Conservation (phyloP, 1,139 yeast species). For the Candida sojae region DNA sequence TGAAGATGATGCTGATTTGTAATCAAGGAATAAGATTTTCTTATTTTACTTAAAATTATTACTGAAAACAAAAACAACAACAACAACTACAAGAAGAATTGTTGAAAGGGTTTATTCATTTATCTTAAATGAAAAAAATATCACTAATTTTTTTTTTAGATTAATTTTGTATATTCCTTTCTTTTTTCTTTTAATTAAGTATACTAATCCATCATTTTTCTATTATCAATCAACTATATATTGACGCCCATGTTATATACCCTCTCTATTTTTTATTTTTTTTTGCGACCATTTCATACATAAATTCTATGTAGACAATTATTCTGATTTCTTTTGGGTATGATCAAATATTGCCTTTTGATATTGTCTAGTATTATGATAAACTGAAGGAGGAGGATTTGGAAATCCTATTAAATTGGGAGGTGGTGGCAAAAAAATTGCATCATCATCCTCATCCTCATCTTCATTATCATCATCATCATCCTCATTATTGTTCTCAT, state of each 20-base stretch:
- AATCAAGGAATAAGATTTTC: conserved; percentile 20
- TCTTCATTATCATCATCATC: conserved; percentile 14
- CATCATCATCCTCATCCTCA: conserved; percentile 17
- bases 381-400: conserved; percentile 37
- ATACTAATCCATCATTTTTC: conserved; percentile 1
- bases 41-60: too few species aligned
- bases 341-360: conserved; percentile 19
- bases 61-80: too few species aligned
- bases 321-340: conserved; percentile 3
- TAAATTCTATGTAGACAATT: not conserved
- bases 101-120: too few species aligned
- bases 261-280: not conserved
- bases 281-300: not conserved
- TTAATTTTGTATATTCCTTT: not conserved
- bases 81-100: too few species aligned
- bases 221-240: not conserved
- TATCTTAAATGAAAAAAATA: too few species aligned
- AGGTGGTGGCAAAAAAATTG: conserved; percentile 36
- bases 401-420: conserved; percentile 31
- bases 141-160: too few species aligned
- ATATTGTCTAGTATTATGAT: conserved; percentile 23
- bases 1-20: conserved; percentile 99
- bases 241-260: too few species aligned
- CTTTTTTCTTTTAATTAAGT: not conserved
- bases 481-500: conserved; percentile 10